These are phyloP conservation scores for Chaetomidium leptoderma DNA, from an alignment of 495 filamentous ascomycete species.

Conservation along the genomic window DNA sequence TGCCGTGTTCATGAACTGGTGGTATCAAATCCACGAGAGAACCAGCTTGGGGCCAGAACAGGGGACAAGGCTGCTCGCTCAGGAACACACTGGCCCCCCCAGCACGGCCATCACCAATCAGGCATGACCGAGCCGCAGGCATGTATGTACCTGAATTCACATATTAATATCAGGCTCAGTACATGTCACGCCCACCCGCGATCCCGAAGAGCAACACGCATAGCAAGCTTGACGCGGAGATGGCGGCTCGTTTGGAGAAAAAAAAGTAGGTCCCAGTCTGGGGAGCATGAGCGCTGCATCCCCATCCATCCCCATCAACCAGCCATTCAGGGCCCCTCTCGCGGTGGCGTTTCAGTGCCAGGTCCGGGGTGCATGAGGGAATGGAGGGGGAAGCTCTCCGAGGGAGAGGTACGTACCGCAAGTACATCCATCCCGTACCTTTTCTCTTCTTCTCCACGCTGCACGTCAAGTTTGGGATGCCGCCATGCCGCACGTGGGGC, in stretches of 20 bases:
- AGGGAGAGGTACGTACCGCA: constrained; percentile 17
- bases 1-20: constrained; percentile 30
- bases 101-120: constrained; percentile 26
- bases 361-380: constrained; percentile 29
- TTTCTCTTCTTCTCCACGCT: constrained; percentile 1
- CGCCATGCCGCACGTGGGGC: constrained; percentile 26
- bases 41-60: constrained; percentile 14
- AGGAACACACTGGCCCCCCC: constrained; percentile 33
- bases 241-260: constrained; percentile 27
- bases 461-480: constrained; percentile 28
- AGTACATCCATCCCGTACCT: background rate
- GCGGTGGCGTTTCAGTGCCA: constrained; percentile 32
- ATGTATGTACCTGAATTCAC: constrained; percentile 34
- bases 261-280: constrained; percentile 13
- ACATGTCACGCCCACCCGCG: constrained; percentile 28
- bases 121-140: constrained; percentile 26
- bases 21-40: constrained; percentile 12
- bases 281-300: constrained; percentile 16
- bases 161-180: constrained; percentile 33
- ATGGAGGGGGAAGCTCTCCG: constrained; percentile 5
- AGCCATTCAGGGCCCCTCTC: constrained; percentile 5
- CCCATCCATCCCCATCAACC: no score
- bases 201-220: constrained; percentile 19
- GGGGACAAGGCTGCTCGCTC: constrained; percentile 28
- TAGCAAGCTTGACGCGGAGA: constrained; percentile 17